Conservation (phyloP, 2,329 filamentous ascomycete genomes). For the Fusarium algeriense region DNA sequence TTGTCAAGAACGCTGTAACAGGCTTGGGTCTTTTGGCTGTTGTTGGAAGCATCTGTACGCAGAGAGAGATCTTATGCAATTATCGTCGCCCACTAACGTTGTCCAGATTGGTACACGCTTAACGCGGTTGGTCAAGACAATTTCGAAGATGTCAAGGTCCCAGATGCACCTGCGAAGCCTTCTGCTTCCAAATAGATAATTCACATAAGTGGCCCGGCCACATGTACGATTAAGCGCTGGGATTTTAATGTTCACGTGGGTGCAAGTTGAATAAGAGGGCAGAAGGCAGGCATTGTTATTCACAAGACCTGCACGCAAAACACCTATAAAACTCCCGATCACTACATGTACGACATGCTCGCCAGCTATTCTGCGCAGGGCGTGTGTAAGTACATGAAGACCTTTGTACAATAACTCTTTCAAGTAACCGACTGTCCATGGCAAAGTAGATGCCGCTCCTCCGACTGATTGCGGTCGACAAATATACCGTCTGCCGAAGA, state of each 20-base stretch:
- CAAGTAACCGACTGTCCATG: slow-evolving; percentile 31
- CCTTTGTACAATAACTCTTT: slow-evolving; percentile 42
- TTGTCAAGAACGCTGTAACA: slow-evolving; percentile 88
- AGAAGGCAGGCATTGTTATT: slow-evolving; percentile 31
- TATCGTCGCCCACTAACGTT: slow-evolving; percentile 29
- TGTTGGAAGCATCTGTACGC: slow-evolving; percentile 87
- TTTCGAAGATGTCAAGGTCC: slow-evolving; percentile 94
- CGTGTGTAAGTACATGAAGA: slow-evolving; percentile 39
- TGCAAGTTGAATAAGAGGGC: slow-evolving; percentile 17
- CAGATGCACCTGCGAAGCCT: slow-evolving; percentile 73
- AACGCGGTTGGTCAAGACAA: slow-evolving; percentile 93
- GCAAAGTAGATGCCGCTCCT: slow-evolving; percentile 33
- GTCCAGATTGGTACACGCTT: slow-evolving; percentile 72
- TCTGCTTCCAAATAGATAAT: slow-evolving; percentile 52
- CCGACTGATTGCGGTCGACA: slow-evolving; percentile 26
- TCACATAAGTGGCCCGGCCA: not conserved
- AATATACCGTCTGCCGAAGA: slow-evolving; percentile 21
- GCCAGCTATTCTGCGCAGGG: slow-evolving; percentile 35
- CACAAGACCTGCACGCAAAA: slow-evolving; percentile 36
- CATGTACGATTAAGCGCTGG: slow-evolving; percentile 20
- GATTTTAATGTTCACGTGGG: slow-evolving; percentile 2
- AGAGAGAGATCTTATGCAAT: slow-evolving; percentile 42
- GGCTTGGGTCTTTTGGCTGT: slow-evolving; percentile 81
- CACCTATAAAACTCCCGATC: slow-evolving; percentile 33
- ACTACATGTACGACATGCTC: slow-evolving; percentile 41